Evolutionary conservation across 345 rosid species (phyloP).

Genomic region (Rhizophora apiculata): DNA sequence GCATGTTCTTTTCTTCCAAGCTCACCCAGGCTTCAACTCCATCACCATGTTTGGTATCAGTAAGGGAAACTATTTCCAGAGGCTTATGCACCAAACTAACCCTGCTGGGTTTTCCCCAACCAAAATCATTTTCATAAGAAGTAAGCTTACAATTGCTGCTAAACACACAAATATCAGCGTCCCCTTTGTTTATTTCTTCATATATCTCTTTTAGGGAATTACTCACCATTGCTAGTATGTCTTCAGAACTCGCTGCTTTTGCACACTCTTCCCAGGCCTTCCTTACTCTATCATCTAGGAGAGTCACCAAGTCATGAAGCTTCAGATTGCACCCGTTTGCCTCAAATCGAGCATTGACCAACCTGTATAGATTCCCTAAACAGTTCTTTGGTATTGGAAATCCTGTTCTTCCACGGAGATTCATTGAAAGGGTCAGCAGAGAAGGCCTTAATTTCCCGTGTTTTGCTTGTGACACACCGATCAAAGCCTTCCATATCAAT

Average conservation of each 20-base stretch:
- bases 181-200: not conserved
- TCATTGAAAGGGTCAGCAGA: slow-evolving; percentile 4
- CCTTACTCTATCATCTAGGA: not conserved
- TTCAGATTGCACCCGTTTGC: not conserved
- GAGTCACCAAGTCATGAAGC: slow-evolving; percentile 1
- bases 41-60: slow-evolving; percentile 9
- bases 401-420: not conserved
- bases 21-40: slow-evolving; percentile 23
- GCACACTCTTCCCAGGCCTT: slow-evolving; percentile 4
- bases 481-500: slow-evolving; percentile 36
- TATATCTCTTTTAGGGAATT: not conserved
- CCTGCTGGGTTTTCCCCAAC: slow-evolving; percentile 19
- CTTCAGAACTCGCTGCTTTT: not conserved
- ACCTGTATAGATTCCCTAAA: slow-evolving; percentile 14
- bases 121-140: slow-evolving; percentile 13
- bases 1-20: slow-evolving; percentile 16
- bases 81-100: slow-evolving; percentile 15
- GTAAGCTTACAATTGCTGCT: slow-evolving; percentile 14
- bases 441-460: slow-evolving; percentile 6
- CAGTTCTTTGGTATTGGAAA: slow-evolving; percentile 3
- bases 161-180: slow-evolving; percentile 1
- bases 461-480: not conserved
- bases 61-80: slow-evolving; percentile 1
- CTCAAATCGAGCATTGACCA: slow-evolving; percentile 1
- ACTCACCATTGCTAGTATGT: slow-evolving; percentile 1